Base-by-base conservation (phyloP, 2,329 filamentous ascomycete genomes). In the Corynespora cassiicola region DNA sequence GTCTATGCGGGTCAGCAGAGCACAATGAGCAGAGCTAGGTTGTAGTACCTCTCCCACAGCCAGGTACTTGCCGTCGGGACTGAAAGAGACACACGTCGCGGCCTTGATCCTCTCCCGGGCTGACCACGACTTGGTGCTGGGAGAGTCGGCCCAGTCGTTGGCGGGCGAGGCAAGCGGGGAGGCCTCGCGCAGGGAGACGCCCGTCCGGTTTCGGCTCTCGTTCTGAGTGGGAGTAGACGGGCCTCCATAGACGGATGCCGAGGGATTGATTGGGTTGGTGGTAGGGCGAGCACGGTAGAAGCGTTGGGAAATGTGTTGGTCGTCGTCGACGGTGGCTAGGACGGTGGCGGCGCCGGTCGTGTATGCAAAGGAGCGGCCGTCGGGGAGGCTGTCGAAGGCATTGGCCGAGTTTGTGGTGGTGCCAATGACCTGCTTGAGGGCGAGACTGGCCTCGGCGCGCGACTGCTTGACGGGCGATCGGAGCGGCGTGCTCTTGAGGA, bases 261-360 rank as follows among this genome's bases (percentile, higher is more conserved):
- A 73, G 9, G 76, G 71, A 45, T 90, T 87, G 25, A 87, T 68
- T 5, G 89, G 87, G 15, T 84, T 83, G 8, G 77, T 76, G 7
- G 77, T 77, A 8, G 91, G 90, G 20, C 88, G 82, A 25, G 92
- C 94, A 61, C 90, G 84, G 73, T 89, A 97, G 74, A 97, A 97
- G 43, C 90, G 86, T 66, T 97, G 92, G 1, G 79, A 80, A 58
- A 85, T 70, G 42, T 74, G 68, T 46, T 78, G 61, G 20, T 87
- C 77, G 34, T 84, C 81, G 49, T 89, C 82, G 35, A 96, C 77
- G 53, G 88, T 85, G 6, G 91, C 89, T 12, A 97, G 82, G 1
- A 99, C 89, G n/a, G 90, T 92, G 27, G 92, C 90, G 7, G 90
- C 94, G 38, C 94, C 94, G 7, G 94, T 92, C 48, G 90, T 91